Conservation (phyloP, 2,329 filamentous ascomycete species). For the Sphaerulina vaccinii region DNA sequence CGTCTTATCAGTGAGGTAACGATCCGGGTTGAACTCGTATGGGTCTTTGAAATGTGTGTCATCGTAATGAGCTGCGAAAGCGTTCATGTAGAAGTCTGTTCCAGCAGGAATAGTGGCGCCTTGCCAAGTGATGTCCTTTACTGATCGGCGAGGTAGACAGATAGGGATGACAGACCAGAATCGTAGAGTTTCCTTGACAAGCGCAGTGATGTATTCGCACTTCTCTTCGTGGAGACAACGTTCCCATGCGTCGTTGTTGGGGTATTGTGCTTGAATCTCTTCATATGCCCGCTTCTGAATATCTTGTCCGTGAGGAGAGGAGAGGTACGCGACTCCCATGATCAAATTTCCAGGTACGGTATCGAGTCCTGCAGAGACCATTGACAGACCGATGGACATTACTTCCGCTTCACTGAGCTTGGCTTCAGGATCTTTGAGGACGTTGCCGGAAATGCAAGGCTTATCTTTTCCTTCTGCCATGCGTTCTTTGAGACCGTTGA, state of each 20-base stretch:
- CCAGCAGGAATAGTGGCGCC: conserved; percentile 68
- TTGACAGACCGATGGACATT: conserved; percentile 77
- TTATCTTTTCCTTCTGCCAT: conserved; percentile 64
- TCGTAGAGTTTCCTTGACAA: conserved; percentile 75
- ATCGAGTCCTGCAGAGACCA: conserved; percentile 78
- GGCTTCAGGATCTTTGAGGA: conserved; percentile 67
- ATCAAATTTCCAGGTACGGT: conserved; percentile 78
- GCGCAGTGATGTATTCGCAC: conserved; percentile 71
- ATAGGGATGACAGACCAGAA: conserved; percentile 81
- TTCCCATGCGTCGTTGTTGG: conserved; percentile 73
- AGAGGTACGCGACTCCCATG: conserved; percentile 75
- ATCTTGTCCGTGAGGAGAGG: conserved; percentile 64
- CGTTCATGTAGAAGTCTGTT: conserved; percentile 79
- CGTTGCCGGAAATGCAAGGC: conserved; percentile 68
- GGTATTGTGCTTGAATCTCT: conserved; percentile 70
- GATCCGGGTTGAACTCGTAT: conserved; percentile 64
- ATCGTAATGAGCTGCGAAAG: conserved; percentile 74
- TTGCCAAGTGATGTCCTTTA: conserved; percentile 70
- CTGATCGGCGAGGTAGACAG: conserved; percentile 69
- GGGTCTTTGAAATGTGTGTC: conserved; percentile 65
- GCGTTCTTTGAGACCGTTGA: conserved; percentile 59
- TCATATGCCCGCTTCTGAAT: conserved; percentile 69
- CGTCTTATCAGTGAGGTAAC: conserved; percentile 59
- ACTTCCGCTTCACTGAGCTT: conserved; percentile 71
- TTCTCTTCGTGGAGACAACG: conserved; percentile 71